Conservation (phyloP, 176 grass and related monocot genomes). For the Echinochloa phyllopogon region DNA sequence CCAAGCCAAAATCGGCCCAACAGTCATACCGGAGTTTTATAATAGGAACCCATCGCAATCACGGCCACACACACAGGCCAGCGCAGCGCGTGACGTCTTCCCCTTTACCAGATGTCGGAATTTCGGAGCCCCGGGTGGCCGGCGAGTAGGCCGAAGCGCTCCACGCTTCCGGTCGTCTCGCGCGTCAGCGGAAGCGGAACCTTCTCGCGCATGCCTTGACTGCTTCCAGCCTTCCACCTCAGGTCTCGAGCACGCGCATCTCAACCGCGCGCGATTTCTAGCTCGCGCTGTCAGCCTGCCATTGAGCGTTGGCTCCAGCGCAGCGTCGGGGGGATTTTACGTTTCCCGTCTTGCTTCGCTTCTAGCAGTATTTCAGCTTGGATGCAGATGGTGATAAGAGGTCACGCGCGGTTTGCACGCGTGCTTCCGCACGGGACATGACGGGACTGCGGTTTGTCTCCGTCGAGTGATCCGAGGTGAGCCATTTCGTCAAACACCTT, state of each 20-base stretch:
- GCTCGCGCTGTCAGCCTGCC: not conserved
- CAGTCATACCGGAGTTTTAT: too few relatives aligned
- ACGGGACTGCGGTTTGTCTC: not conserved
- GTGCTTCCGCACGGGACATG: too few relatives aligned
- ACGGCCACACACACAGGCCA: not conserved
- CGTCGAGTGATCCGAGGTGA: not conserved
- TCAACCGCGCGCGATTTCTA: too few relatives aligned
- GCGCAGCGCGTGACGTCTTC: not conserved
- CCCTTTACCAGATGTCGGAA: not conserved
- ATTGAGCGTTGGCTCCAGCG: not conserved
- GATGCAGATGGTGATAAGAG: not conserved
- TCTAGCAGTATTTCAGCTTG: not conserved
- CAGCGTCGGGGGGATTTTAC: not conserved
- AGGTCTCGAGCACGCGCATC: not conserved
- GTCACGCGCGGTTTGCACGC: not conserved
- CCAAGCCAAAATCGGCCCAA: too few relatives aligned
- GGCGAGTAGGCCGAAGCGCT: not conserved
- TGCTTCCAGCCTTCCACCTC: not conserved
- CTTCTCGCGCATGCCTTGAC: not conserved
- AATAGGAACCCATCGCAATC: not conserved
- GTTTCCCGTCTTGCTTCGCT: not conserved
- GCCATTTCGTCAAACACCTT: constrained; percentile 30
- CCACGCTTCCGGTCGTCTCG: not conserved
- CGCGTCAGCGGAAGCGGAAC: not conserved
- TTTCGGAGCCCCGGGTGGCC: not conserved